Evolutionary conservation across 345 rosid species (phyloP), one percentile per base, ranked within the genome.

Genomic region (Brassica napus): DNA sequence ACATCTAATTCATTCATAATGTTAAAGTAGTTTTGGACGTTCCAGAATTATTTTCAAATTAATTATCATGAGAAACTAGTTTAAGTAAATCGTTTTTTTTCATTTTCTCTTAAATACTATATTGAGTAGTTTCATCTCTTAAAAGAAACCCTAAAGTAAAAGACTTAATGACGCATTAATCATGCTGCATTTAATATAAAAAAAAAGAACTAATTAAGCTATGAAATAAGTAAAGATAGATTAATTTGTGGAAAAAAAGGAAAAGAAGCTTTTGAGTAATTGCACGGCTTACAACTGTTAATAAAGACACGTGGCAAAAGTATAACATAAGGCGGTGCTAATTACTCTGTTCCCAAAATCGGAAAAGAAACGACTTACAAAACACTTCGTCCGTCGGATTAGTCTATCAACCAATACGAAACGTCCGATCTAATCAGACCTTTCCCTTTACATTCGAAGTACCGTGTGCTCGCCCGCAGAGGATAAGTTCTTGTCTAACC

Each of bases 321-420:
- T 35, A 66, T 71, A 64, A 32, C 12, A 58, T 12, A 55, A 75
- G 80, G 80, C 80, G 83, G 83, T 81, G 83, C 77, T 71, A 75
- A 70, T 21, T 23, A 70, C 79, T 37, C 65, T 47, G 5, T 47
- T 68, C 78, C 74, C 70, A 49, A 35, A 68, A 73, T 28, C 32
- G 55, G 49, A 65, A 72, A 65, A 30, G 21, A 71, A 70, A 65
- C 76, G 28, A 3, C 58, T 3, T 18, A 18, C 11, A 69, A 8
- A 55, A 5, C 11, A 8, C 58, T 6, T 6, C 52, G 5, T 32
- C 80, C 83, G 30, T 76, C 26, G 30, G 75, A 69, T 71, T 71
- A 8, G 26, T 66, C 21, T 26, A 0, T 0, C 9, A 15, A 11
- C 58, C 0, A 23, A 15, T 65, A 64, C 0, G 3, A 47, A 59